phyloP scores from a whole-genome alignment of 2,329 filamentous ascomycete genomes.

The Verticillium tricorpus region DNA sequence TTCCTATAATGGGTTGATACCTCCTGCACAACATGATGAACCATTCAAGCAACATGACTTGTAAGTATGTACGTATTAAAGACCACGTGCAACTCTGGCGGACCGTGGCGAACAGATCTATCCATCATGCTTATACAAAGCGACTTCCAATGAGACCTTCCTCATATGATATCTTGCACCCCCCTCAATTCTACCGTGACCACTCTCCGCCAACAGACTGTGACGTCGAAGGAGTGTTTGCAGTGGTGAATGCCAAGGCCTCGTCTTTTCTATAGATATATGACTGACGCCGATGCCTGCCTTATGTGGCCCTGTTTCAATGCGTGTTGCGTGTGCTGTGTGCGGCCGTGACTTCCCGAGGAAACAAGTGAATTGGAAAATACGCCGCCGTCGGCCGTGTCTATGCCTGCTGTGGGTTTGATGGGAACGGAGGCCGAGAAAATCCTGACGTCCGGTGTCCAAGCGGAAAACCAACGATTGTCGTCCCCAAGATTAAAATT shows the following conservation, averaged over 20 bases:
- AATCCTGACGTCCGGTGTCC: neutral
- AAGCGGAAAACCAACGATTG: neutral
- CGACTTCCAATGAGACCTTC: neutral
- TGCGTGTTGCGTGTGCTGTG: neutral
- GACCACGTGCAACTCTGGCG: neutral
- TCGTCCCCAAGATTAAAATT: neutral
- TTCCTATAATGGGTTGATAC: too few relatives aligned
- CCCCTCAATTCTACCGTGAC: neutral
- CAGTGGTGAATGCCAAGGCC: neutral
- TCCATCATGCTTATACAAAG: neutral
- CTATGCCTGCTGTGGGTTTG: neutral
- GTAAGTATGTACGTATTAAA: neutral
- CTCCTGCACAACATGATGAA: too few relatives aligned
- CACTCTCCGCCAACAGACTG: neutral
- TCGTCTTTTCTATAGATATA: neutral
- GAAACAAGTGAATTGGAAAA: neutral
- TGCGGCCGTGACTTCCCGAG: neutral
- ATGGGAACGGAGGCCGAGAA: neutral
- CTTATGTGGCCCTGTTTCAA: neutral
- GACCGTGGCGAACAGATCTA: neutral
- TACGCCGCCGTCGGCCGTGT: neutral
- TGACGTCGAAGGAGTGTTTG: neutral
- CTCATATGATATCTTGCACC: neutral
- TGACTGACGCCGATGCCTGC: neutral
- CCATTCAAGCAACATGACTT: neutral